phyloP scores from a whole-genome alignment of 768 basidiomycete species.

The Kwoniella botswanensis region DNA sequence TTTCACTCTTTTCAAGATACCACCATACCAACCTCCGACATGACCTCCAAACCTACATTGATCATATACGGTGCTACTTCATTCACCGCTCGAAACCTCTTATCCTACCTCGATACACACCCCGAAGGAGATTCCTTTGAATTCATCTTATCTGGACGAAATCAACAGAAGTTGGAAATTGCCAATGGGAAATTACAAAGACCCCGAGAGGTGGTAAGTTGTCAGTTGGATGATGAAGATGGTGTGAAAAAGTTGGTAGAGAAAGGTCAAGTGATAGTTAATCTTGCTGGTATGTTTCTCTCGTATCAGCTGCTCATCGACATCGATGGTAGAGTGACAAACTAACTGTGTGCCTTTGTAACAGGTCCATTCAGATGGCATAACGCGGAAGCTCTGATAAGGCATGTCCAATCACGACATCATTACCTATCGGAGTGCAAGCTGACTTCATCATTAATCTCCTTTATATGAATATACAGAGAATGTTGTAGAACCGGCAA shows the following conservation, averaged over 20 bases:
- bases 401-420: slow-evolving; percentile 23
- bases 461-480: slow-evolving; percentile 52
- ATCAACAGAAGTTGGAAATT: slow-evolving; percentile 66
- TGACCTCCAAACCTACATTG: slow-evolving; percentile 36
- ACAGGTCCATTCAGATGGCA: slow-evolving; percentile 52
- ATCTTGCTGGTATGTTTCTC: slow-evolving; percentile 52
- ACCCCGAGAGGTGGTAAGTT: slow-evolving; percentile 31
- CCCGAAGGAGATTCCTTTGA: slow-evolving; percentile 67
- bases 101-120: slow-evolving; percentile 71
- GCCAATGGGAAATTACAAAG: slow-evolving; percentile 53
- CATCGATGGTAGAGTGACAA: too few species aligned
- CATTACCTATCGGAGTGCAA: neutral
- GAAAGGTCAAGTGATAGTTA: slow-evolving; percentile 48
- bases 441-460: neutral
- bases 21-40: neutral
- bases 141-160: slow-evolving; percentile 74
- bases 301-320: neutral
- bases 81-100: slow-evolving; percentile 70
- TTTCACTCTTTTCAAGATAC: neutral
- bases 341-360: neutral
- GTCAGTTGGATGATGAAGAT: slow-evolving; percentile 40
- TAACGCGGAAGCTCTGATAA: slow-evolving; percentile 52
- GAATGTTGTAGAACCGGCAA: slow-evolving; percentile 75
- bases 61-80: slow-evolving; percentile 55
- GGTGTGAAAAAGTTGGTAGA: slow-evolving; percentile 37